Evolutionary conservation across 1,284 basidiomycete species (phyloP).

Genomic region (Moesziomyces parantarcticus): DNA sequence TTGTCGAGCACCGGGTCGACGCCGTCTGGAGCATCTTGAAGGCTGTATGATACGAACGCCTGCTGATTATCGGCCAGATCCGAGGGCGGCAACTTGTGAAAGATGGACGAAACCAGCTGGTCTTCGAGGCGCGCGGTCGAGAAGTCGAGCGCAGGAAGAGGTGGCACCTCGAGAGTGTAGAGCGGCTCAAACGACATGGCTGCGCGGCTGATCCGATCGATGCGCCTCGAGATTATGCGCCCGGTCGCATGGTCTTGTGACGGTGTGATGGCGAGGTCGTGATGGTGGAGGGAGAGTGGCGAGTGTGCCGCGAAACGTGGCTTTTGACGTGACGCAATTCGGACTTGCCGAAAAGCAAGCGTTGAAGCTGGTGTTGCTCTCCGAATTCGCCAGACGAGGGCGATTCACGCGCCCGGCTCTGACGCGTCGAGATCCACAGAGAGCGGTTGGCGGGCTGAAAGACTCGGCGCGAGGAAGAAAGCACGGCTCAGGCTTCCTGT

Average conservation of each 20-base stretch:
- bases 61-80: background rate
- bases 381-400: background rate
- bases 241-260: background rate
- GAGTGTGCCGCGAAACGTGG: background rate
- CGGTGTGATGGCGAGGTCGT: background rate
- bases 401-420: slow-evolving; percentile 25
- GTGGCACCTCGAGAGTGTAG: slow-evolving; percentile 22
- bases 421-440: slow-evolving; percentile 20
- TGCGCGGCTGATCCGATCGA: slow-evolving; percentile 3
- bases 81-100: slow-evolving; percentile 8
- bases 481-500: too few species aligned
- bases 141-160: slow-evolving; percentile 18
- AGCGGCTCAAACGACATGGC: slow-evolving; percentile 32
- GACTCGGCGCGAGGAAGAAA: background rate
- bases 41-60: slow-evolving; percentile 1
- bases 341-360: slow-evolving; percentile 4
- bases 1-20: slow-evolving; percentile 26
- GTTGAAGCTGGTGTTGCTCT: slow-evolving; percentile 37
- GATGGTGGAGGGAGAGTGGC: background rate
- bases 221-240: background rate
- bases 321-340: slow-evolving; percentile 11
- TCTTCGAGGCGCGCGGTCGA: slow-evolving; percentile 4
- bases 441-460: background rate
- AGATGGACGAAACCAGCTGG: slow-evolving; percentile 36
- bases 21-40: background rate